Percentiles rank a stretch among this genome's conserved stretches.
Conservation (phyloP, 306 rosid genomes). For the Trifolium pratense region DNA sequence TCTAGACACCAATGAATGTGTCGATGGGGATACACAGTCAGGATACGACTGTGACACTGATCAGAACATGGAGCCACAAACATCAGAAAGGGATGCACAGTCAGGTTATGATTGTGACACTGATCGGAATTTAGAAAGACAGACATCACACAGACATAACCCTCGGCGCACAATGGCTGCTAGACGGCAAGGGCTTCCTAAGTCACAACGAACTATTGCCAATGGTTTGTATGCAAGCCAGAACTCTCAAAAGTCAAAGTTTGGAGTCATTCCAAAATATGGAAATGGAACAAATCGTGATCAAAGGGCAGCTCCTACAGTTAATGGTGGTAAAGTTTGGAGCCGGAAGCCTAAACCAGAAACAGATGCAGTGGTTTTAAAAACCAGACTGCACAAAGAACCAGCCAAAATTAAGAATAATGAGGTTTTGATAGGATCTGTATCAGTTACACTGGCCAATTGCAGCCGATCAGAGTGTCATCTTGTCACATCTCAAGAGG, state of each 20-base stretch:
- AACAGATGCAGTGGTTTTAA: constrained; percentile 50
- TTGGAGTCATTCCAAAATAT: constrained; percentile 57
- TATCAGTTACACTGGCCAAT: constrained; percentile 68
- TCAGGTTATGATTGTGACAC: constrained; percentile 48
- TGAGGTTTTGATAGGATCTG: constrained; percentile 91
- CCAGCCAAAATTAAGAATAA: constrained; percentile 57
- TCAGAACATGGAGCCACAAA: constrained; percentile 55
- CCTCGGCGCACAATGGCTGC: constrained; percentile 43
- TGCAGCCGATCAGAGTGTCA: constrained; percentile 54
- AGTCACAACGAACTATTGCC: constrained; percentile 56
- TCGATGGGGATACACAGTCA: constrained; percentile 48
- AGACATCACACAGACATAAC: constrained; percentile 46
- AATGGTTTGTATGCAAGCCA: constrained; percentile 56
- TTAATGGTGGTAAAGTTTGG: constrained; percentile 66
- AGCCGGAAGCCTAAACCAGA: constrained; percentile 78
- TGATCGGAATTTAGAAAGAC: constrained; percentile 58
- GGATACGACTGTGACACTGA: constrained; percentile 49
- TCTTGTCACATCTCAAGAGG: constrained; percentile 47
- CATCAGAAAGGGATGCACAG: constrained; percentile 39
- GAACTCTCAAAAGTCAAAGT: constrained; percentile 61
- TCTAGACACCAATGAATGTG: constrained; percentile 51
- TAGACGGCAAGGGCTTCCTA: constrained; percentile 61
- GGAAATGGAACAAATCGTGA: constrained; percentile 65
- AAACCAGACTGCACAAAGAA: constrained; percentile 56
- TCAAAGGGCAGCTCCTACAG: constrained; percentile 52